Evolutionary conservation across 2,329 filamentous ascomycete genomes (phyloP), one percentile per base, ranked within the genome.

Genomic region (Epichloe amarillans): DNA sequence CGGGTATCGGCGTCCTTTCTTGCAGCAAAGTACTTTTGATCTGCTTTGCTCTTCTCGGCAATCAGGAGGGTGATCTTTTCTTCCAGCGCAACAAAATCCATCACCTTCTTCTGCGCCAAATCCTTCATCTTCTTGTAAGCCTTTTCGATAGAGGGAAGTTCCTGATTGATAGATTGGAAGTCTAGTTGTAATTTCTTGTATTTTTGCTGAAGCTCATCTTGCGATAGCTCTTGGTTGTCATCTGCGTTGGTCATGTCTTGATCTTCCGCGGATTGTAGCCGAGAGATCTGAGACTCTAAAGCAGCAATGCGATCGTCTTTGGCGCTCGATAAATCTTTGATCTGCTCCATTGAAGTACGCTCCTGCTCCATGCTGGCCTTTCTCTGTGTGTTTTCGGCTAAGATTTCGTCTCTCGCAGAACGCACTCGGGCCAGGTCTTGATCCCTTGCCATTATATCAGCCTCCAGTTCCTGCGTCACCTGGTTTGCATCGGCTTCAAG

Each of bases 21-120:
- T 8, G 90, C 88, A 1, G 87, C 88, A 66, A 97, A 97, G 64
- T 95, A 98, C 68, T 97, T 97, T 63, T 97, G 91, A 62, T 98
- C 93, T 1, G 91, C 91, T 67, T 96, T 97, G 56, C 84, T 83
- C 71, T 98, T 98, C 68, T 98, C 89, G 0, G 88, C 87, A 40
- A 80, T 80, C 19, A 94, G 71, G 23, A 86, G 74, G 17, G 80
- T 71, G 38, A 91, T 73, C 55, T 84, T 86, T 51, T 95, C 89
- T 68, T 97, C 90, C 62, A 88, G 72, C 4, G 77, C 74, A 5
- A 75, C 72, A 49, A 86, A 81, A 55, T 95, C 89, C 60, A 84
- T 77, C 36, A 95, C 82, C 67, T 95, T 97, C 70, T 88, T 91
- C 48, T 84, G 83, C 7, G 89, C 89, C 52, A 95, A 68, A 21